Evolutionary conservation across 2,329 filamentous ascomycete species (phyloP), one percentile per base, ranked within the genome.

Genomic region (Ascocoryne sarcoides): DNA sequence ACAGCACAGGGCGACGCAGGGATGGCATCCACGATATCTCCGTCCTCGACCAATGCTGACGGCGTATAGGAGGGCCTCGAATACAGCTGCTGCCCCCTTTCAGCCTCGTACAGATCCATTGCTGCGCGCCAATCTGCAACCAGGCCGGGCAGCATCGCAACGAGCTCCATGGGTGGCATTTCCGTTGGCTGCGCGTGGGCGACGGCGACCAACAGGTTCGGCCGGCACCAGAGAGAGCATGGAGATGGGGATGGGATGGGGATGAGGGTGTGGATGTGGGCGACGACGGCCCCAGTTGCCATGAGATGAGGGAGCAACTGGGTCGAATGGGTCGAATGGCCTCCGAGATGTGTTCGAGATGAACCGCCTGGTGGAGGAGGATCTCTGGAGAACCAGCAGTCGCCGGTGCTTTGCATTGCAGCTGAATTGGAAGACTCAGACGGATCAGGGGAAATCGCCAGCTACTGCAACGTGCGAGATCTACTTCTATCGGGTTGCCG

Each of bases 101-200:
- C 46, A 46, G 46, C 46, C 46, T 40, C 43, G 20, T 18, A 43
- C 46, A 48, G 40, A 36, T 45, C 41, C 29, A 33, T 21, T 37
- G 15, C 31, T 41, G 40, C 32, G 33, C n/a, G 16, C 21, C 15
- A 14, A 26, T 36, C 42, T 42, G 36, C 36, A 42, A 15, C 19
- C 37, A 36, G 36, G 36, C n/a, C n/a, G 12, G 35, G 14, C 34
- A 17, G 32, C 10, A 36, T 4, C 18, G 41, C 36, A n/a, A 16
- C 26, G 42, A 40, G 41, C 42, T 38, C 37, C 36, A 36, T 31
- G 20, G 37, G 34, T 41, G 34, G 23, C 40, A 39, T 38, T 14
- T 15, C 10, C n/a, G 31, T 30, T 38, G 33, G 37, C 31, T 40
- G 39, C 33, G 12, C 18, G 14, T 26, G 14, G 30, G 17, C 18